Base-by-base conservation (phyloP, 1,284 basidiomycete species). In the Calocybe gambosa region DNA sequence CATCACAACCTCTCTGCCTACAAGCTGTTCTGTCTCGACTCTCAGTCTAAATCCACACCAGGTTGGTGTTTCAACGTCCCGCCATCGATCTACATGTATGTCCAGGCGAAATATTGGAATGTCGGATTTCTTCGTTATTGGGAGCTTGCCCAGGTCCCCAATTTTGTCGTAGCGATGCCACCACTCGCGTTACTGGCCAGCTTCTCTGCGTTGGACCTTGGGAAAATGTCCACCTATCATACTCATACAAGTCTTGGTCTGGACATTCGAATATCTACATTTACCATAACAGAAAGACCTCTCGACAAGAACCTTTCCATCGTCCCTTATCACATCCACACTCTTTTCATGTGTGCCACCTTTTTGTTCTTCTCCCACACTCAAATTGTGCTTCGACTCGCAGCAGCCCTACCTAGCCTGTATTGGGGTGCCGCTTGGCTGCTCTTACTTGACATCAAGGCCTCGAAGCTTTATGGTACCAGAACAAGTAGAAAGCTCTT, bases 21-120 rank as follows among this genome's bases (percentile, higher is more conserved):
- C 59, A 38, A 52, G 7, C 59, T 68, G 0, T 92, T 93, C 59
- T 97, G 94, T 52, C 49, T 40, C 6, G 43, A 38, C 15, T 39
- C 40, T n/a, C n/a, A 35, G 39, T 1, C 46, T 3, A 29, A 29
- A 39, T 33, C 37, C 47, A 57, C 9, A n/a, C 51, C 69, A 33
- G 42, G 43, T 1, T 97, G 93, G 93, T 97, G 94, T 62, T 43
- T 58, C 0, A 50, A 58, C 0, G 38, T 58, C 2, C 55, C 83
- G 1, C 91, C 92, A 0, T 75, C 80, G 12, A 80, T 90, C 38
- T 98, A 98, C 62, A 68, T 76, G n/a, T 82, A 89, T 57, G 88
- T 90, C 1, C 95, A 98, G 63, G 65, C 67, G 0, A 70, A 78
- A 39, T 98, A 98, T 65, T 99, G 95, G 94, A 75, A 90, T 62